Percentiles rank a stretch among this genome's conserved stretches.
phyloP scores from a whole-genome alignment of 2,329 filamentous ascomycete species.

The Ophiostoma ulmi region DNA sequence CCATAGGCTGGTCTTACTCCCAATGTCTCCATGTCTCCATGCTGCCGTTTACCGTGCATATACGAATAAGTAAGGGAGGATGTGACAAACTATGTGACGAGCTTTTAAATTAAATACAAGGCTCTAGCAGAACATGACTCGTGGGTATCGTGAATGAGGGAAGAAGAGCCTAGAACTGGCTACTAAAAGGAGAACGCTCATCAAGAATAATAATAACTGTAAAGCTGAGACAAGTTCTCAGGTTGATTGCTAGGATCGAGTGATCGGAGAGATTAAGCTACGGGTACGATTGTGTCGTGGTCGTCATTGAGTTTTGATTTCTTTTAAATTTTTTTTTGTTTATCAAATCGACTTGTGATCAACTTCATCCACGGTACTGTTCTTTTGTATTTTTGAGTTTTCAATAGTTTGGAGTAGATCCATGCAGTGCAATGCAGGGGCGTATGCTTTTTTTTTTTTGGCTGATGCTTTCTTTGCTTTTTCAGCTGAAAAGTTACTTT shows the following conservation, averaged over 20 bases:
- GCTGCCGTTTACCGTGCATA: neutral
- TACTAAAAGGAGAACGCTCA: neutral
- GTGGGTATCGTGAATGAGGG: neutral
- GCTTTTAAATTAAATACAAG: neutral
- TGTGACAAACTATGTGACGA: neutral
- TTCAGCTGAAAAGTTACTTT: neutral
- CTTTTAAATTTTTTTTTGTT: neutral
- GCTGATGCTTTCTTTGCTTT: neutral
- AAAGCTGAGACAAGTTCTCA: neutral
- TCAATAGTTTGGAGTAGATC: neutral
- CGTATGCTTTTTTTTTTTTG: neutral
- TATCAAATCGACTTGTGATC: neutral
- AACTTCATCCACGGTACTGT: neutral
- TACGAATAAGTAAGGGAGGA: slow-evolving; percentile 8
- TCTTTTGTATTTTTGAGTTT: neutral
- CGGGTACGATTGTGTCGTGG: neutral
- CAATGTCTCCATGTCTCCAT: neutral
- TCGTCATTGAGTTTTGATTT: neutral
- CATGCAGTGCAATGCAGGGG: slow-evolving; percentile 6
- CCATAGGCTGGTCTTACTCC: neutral
- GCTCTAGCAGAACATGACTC: neutral
- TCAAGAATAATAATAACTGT: neutral
- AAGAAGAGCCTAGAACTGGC: neutral
- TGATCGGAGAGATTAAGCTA: neutral
- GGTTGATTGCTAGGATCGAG: neutral